These are phyloP conservation scores for Capsicum chinense DNA, from an alignment of 257 asterid genomes.

Conservation along the genomic window DNA sequence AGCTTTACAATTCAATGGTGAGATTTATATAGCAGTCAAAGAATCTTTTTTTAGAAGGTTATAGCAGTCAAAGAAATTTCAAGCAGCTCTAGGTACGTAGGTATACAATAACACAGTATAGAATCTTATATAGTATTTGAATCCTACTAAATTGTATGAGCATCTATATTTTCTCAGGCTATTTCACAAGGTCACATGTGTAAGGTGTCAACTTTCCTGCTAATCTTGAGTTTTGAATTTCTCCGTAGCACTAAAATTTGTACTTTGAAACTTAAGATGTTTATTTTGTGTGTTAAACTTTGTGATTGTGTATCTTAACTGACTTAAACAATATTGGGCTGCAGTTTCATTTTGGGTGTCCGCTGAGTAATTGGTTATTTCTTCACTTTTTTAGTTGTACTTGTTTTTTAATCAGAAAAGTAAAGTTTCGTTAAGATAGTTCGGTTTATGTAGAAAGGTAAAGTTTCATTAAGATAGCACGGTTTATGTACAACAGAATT, in stretches of 20 bases:
- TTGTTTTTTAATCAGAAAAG: neutral
- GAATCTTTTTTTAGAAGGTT: neutral
- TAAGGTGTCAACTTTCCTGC: neutral
- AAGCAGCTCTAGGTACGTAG: neutral
- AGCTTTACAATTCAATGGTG: neutral
- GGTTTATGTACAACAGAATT: neutral
- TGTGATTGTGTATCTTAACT: neutral
- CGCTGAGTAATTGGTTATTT: neutral
- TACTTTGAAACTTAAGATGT: constrained; percentile 1
- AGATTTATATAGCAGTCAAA: neutral
- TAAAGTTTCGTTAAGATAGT: constrained; percentile 1
- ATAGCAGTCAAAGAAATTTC: constrained; percentile 11
- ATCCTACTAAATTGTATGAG: neutral
- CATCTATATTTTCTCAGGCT: constrained; percentile 1
- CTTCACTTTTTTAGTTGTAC: neutral
- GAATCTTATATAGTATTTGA: neutral
- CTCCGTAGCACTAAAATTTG: neutral
- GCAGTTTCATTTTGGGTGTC: neutral
- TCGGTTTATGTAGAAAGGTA: neutral
- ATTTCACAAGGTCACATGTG: neutral
- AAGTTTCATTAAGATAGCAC: constrained; percentile 3
- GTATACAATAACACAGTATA: neutral
- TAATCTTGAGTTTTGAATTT: neutral
- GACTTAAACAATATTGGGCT: neutral
- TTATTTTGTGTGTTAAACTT: neutral